Percentiles rank a stretch among this genome's conserved stretches.
These are phyloP conservation scores for Rhododendron vialii DNA, from an alignment of 148 eudicot genomes.

Conservation along the genomic window DNA sequence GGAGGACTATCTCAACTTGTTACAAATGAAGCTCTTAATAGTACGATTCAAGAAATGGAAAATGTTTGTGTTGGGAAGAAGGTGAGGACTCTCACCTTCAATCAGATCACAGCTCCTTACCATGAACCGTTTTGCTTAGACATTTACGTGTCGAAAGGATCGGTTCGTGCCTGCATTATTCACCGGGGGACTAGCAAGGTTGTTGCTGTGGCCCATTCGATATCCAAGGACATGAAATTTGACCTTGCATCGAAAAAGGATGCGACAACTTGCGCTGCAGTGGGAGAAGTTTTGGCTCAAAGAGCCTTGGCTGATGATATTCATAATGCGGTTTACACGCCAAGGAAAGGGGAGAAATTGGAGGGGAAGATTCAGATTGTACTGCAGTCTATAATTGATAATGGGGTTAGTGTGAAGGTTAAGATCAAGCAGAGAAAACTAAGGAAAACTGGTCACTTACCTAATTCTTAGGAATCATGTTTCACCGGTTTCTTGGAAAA, in stretches of 20 bases:
- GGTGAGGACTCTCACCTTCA: constrained; percentile 65
- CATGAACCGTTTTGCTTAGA: constrained; percentile 95
- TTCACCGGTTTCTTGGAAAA: neutral
- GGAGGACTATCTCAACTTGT: constrained; percentile 24
- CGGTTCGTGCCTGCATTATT: constrained; percentile 84
- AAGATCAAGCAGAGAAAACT: neutral
- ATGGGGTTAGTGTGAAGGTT: neutral
- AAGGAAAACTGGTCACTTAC: neutral
- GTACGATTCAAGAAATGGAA: constrained; percentile 5
- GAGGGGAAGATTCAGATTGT: neutral
- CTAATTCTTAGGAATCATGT: neutral
- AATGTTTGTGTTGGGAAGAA: constrained; percentile 34
- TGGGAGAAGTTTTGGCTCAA: constrained; percentile 70
- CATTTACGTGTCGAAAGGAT: constrained; percentile 65
- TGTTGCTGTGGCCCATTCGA: constrained; percentile 88
- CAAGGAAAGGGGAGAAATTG: neutral
- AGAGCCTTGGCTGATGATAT: constrained; percentile 3
- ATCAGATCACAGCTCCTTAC: constrained; percentile 84
- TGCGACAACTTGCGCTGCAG: constrained; percentile 58
- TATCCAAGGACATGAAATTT: constrained; percentile 86
- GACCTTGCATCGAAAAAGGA: constrained; percentile 66
- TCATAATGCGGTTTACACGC: neutral
- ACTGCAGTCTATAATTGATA: neutral
- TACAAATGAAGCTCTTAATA: constrained; percentile 19
- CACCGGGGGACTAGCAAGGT: constrained; percentile 94